phyloP scores from a whole-genome alignment of 495 filamentous ascomycete species.

The Massariosphaeria phaeospora region DNA sequence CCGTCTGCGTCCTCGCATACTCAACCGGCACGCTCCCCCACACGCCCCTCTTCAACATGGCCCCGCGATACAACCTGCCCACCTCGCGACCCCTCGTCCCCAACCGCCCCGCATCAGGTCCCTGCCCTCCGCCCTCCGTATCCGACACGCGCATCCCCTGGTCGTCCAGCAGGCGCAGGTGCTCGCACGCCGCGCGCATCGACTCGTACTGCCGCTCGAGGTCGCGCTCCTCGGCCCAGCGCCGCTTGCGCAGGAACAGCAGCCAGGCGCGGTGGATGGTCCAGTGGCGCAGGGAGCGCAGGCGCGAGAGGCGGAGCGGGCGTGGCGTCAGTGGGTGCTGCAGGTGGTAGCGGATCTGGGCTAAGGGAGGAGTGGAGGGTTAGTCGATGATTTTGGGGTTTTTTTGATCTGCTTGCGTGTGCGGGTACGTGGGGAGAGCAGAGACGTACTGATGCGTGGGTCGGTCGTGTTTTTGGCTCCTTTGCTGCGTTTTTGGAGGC shows the following conservation, averaged over 20 bases:
- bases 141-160: constrained; percentile 12
- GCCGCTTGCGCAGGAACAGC: constrained; percentile 61
- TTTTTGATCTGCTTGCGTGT: not conserved
- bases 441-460: constrained; percentile 28
- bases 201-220: constrained; percentile 71
- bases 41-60: constrained; percentile 74
- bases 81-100: constrained; percentile 55
- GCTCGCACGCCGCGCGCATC: constrained; percentile 77
- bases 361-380: constrained; percentile 36
- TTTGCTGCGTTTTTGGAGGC: constrained; percentile 18
- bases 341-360: constrained; percentile 62
- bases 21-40: constrained; percentile 75
- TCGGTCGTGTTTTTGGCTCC: constrained; percentile 14
- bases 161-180: constrained; percentile 52
- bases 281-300: constrained; percentile 91
- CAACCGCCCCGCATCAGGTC: constrained; percentile 37
- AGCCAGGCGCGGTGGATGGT: constrained; percentile 96
- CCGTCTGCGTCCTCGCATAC: constrained; percentile 78
- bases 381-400: not conserved
- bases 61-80: constrained; percentile 74
- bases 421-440: constrained; percentile 1
- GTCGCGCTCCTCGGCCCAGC: constrained; percentile 54
- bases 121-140: constrained; percentile 30
- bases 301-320: constrained; percentile 79
- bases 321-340: constrained; percentile 62